Percentiles rank a stretch among this genome's conserved stretches.
phyloP scores from a whole-genome alignment of 192 early-diverging fungal species.

The Phycomyces blakesleeanus region DNA sequence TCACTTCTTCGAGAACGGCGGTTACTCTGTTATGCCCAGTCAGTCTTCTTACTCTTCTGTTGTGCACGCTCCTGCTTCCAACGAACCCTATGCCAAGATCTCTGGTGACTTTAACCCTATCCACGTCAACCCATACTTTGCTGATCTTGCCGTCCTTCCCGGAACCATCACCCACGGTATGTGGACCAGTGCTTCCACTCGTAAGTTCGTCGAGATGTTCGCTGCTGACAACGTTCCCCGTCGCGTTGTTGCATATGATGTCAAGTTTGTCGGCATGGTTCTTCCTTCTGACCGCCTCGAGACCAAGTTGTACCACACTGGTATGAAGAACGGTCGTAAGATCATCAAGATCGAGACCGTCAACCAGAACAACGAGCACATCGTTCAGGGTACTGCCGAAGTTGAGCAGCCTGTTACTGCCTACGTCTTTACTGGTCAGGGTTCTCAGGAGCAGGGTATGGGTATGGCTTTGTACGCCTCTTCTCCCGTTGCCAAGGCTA shows the following conservation, averaged over 20 bases:
- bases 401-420: conserved; percentile 89
- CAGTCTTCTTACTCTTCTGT: conserved; percentile 82
- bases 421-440: conserved; percentile 95
- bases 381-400: conserved; percentile 87
- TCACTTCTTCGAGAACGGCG: conserved; percentile 83
- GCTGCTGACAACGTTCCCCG: conserved; percentile 91
- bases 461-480: conserved; percentile 89
- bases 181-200: conserved; percentile 93
- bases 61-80: conserved; percentile 80
- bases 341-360: conserved; percentile 86
- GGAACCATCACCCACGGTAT: conserved; percentile 97
- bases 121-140: conserved; percentile 94
- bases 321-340: conserved; percentile 96
- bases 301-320: conserved; percentile 87
- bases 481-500: conserved; percentile 74
- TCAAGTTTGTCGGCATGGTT: conserved; percentile 91
- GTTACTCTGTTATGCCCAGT: conserved; percentile 89
- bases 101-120: conserved; percentile 95
- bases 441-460: conserved; percentile 95
- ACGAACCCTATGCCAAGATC: conserved; percentile 81
- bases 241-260: conserved; percentile 81
- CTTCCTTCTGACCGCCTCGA: conserved; percentile 85
- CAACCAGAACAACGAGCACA: conserved; percentile 80
- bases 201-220: conserved; percentile 94
- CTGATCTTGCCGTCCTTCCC: conserved; percentile 83